Evolutionary conservation across 2,329 filamentous ascomycete species (phyloP).

Genomic region (Monosporascus ibericus): DNA sequence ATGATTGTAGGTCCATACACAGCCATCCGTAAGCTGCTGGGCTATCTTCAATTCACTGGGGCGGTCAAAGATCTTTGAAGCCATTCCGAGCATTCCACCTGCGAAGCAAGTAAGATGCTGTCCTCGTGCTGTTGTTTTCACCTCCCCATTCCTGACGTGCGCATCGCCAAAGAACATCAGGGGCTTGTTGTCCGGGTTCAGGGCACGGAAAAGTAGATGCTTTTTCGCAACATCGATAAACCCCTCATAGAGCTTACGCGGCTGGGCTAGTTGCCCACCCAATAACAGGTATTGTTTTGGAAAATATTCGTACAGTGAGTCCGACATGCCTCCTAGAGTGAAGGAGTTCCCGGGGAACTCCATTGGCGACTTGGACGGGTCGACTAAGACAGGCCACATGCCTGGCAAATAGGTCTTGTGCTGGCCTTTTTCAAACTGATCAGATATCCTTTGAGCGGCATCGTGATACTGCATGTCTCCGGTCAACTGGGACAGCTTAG

Average conservation of each 20-base stretch:
- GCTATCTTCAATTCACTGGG: conserved; percentile 51
- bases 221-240: conserved; percentile 41
- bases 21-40: conserved; percentile 54
- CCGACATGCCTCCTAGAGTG: conserved; percentile 49
- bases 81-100: conserved; percentile 61
- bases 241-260: conserved; percentile 37
- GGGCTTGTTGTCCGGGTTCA: conserved; percentile 35
- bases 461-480: conserved; percentile 56
- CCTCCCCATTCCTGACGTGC: conserved; percentile 19
- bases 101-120: conserved; percentile 59
- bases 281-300: conserved; percentile 61
- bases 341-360: conserved; percentile 46
- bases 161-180: conserved; percentile 45
- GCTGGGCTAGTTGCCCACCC: conserved; percentile 50
- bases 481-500: conserved; percentile 58
- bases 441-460: conserved; percentile 50
- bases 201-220: conserved; percentile 35
- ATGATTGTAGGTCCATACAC: conserved; percentile 56
- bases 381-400: conserved; percentile 54
- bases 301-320: conserved; percentile 61
- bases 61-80: conserved; percentile 51
- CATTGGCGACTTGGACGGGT: conserved; percentile 49
- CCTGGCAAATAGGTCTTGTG: conserved; percentile 50
- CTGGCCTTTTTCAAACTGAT: conserved; percentile 49
- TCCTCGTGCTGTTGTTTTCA: conserved; percentile 27